phyloP scores from a whole-genome alignment of 495 filamentous ascomycete species.

The Parmelia sp. region DNA sequence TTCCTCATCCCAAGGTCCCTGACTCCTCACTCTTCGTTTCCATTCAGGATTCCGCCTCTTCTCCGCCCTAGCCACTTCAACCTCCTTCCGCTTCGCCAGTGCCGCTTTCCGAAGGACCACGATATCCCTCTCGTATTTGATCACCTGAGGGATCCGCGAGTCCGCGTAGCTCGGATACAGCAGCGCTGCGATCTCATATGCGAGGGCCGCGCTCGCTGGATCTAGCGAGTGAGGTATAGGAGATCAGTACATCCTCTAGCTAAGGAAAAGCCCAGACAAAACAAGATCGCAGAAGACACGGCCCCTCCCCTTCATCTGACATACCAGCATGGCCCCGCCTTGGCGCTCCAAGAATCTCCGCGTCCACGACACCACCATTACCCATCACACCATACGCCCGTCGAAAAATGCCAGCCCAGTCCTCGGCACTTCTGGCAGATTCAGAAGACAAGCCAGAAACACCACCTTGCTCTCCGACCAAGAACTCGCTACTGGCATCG shows the following conservation, averaged over 20 bases:
- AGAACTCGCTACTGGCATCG: neutral
- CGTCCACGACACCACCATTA: neutral
- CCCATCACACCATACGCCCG: neutral
- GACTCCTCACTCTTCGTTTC: slow-evolving; percentile 1
- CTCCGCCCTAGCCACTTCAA: neutral
- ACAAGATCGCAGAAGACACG: neutral
- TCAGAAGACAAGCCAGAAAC: too few species aligned
- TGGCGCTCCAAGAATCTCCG: neutral
- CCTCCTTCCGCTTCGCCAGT: neutral
- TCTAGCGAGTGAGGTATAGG: neutral
- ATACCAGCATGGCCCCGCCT: neutral
- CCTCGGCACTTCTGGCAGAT: neutral
- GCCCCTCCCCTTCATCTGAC: neutral
- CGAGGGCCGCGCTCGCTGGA: neutral
- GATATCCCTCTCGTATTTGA: slow-evolving; percentile 16
- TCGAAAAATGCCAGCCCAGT: neutral
- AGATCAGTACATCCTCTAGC: neutral
- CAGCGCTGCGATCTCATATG: neutral
- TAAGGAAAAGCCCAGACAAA: too few species aligned
- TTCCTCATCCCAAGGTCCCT: slow-evolving; percentile 11
- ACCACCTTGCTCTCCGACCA: neutral
- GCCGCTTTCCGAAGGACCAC: slow-evolving; percentile 3
- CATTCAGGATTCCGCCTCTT: neutral
- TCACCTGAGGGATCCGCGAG: neutral
- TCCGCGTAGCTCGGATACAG: neutral